A percentile compares a stretch with the other conserved stretches of the same genome.
phyloP scores from a whole-genome alignment of 495 filamentous ascomycete genomes.

The Aspergillus hancockii region DNA sequence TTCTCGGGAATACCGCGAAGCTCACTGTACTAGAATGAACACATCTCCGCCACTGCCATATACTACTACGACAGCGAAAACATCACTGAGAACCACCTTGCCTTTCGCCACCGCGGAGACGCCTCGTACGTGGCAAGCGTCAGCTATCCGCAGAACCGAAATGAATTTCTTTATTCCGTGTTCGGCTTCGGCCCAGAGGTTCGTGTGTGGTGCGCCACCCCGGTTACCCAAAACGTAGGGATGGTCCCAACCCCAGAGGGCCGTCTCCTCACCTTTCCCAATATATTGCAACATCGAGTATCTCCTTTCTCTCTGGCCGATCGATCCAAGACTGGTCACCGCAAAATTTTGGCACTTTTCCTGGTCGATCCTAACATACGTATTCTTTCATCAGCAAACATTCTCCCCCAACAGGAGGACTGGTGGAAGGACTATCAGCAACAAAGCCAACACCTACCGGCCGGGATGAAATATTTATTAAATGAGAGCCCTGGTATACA shows the following conservation, averaged over 20 bases:
- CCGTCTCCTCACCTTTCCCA: constrained; percentile 29
- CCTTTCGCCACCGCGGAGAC: constrained; percentile 44
- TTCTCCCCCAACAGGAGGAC: constrained; percentile 50
- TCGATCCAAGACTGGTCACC: constrained; percentile 48
- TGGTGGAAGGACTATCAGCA: constrained; percentile 28
- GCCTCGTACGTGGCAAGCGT: too few relatives aligned
- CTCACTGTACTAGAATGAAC: too few relatives aligned
- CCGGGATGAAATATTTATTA: constrained; percentile 37
- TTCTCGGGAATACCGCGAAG: too few relatives aligned
- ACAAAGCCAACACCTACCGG: constrained; percentile 24
- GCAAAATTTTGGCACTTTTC: constrained; percentile 54
- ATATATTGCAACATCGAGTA: constrained; percentile 51
- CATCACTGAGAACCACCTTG: constrained; percentile 44
- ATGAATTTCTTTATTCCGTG: too few relatives aligned
- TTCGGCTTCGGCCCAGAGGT: too few relatives aligned
- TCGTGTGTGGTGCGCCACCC: too few relatives aligned
- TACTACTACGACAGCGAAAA: constrained; percentile 63
- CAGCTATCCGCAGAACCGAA: too few relatives aligned
- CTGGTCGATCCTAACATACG: constrained; percentile 51
- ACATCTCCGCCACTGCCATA: constrained; percentile 54
- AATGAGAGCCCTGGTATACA: constrained; percentile 24
- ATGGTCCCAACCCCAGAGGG: constrained; percentile 21
- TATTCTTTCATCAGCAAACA: constrained; percentile 52
- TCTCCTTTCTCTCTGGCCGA: constrained; percentile 48
- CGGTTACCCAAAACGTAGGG: constrained; percentile 31